Evolutionary conservation across 2,329 filamentous ascomycete species (phyloP), one percentile per base, ranked within the genome.

Genomic region (Cladosporium sp.): DNA sequence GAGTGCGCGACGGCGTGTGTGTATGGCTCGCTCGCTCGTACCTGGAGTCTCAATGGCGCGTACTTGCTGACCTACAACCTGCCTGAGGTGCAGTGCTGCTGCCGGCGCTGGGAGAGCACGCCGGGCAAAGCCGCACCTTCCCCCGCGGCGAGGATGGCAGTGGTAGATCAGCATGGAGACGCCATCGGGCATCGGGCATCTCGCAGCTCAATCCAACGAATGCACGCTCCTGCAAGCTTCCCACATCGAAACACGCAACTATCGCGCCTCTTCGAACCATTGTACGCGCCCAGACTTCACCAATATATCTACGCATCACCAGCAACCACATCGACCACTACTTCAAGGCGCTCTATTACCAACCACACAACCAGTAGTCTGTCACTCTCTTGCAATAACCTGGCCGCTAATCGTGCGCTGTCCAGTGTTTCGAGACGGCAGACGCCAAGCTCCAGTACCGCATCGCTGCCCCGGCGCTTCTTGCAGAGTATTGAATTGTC

Each of bases 11-110:
- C 39, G 30, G 14, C 5, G 22, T 17, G 17, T 39, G 54, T 49
- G 42, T 49, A 34, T 38, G 28, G 42, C 20, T 49, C 20, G 54
- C 15, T n/a, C 40, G n/a, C 28, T 39, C 54, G 54, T 56, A 56
- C 54, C 42, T 22, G 34, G 36, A 49, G 54, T 49, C 39, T 56
- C 54, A 56, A 56, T 56, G 42, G 54, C 54, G 54, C 54, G 54
- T 56, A 28, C 37, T 49, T 56, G 54, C 54, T 56, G 30, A 56
- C 42, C 54, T 49, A 49, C 54, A 49, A 47, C 20, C 42, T 45
- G 40, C 54, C 42, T 56, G 54, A 56, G 54, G 54, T 56, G 54
- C 42, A 30, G 42, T 39, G 52, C 52, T 22, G 40, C 19, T 40
- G 51, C 38, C 36, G 17, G 17, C 17, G 25, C 30, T 19, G 14